Base-by-base conservation (phyloP, 352 stramenopile genomes). In the Pythium vanterpoolii region DNA sequence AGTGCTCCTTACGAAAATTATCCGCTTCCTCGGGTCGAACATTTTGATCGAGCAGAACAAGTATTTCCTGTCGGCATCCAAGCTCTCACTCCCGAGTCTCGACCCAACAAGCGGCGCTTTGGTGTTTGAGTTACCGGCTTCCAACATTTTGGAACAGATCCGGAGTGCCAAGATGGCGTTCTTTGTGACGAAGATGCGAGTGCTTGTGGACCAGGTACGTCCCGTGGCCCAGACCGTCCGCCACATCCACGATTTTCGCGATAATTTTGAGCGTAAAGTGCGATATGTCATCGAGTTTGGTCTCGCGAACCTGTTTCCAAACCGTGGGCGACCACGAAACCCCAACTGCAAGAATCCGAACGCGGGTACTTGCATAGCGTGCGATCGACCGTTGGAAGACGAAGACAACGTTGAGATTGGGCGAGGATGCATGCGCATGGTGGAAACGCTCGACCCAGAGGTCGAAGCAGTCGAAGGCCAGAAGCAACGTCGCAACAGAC, bases 11-110 rank as follows among this genome's bases (percentile, higher is more conserved):
- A 66, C 75, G 11, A 86, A 85, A 36, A 58, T 83, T 33, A 69
- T 86, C 7, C 79, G 76, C 2, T 89, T 89, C 53, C 58, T 89
- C 3, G 77, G 75, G 5, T 74, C 79, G 0, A 68, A 75, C 0
- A 77, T 89, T 1, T 62, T 73, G 6, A 83, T 89, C 34, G 79
- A 89, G 30, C 74, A 87, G 49, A 89, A 85, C 62, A 79, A 78
- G 27, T 89, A 83, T 47, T 62, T 89, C 51, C 44, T 89, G 3
- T 64, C 66, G 7, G 64, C 52, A 9, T 34, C 58, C 14, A 59
- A 60, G 42, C 58, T 65, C n/a, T 39, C 50, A 5, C 10, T 55
- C 10, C 58, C 58, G 7, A 64, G 33, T 10, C 26, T 44, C 0
- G 57, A 64, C 23, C 30, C 60, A 19, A n/a, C 26, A 0, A 59